These are phyloP conservation scores for Alternaria dauci DNA, from an alignment of 2,329 filamentous ascomycete species.

Conservation along the genomic window DNA sequence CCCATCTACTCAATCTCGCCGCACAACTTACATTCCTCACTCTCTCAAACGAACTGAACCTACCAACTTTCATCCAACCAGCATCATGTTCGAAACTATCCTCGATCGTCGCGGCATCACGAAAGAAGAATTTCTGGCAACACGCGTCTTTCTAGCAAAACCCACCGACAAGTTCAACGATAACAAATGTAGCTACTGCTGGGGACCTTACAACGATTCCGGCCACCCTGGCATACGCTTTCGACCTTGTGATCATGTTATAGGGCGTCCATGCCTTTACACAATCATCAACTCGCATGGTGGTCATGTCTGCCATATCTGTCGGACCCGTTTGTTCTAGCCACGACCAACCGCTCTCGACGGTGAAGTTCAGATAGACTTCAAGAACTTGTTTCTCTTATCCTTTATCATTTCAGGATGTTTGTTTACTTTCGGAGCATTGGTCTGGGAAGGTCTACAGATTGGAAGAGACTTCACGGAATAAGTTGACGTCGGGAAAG, in stretches of 20 bases:
- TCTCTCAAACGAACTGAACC: neutral
- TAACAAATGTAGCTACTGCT: neutral
- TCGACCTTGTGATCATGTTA: neutral
- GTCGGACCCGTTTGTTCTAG: neutral
- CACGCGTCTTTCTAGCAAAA: neutral
- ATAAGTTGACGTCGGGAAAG: fast-evolving
- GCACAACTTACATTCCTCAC: neutral
- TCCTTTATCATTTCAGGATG: neutral
- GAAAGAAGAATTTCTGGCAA: neutral
- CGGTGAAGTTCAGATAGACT: neutral
- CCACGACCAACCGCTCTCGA: neutral
- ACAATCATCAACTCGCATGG: neutral
- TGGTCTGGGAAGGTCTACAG: neutral
- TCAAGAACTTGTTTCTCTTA: neutral
- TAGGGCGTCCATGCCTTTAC: neutral
- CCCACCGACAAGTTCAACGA: neutral
- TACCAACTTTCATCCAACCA: neutral
- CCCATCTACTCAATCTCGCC: neutral
- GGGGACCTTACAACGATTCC: neutral
- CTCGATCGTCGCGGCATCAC: neutral
- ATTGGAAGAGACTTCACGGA: neutral
- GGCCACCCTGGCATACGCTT: neutral
- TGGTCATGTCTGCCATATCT: neutral
- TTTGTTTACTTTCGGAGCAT: neutral
- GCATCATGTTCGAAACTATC: neutral